These are phyloP conservation scores for Sporothrix pallida DNA, from an alignment of 2,329 filamentous ascomycete genomes.

Conservation along the genomic window DNA sequence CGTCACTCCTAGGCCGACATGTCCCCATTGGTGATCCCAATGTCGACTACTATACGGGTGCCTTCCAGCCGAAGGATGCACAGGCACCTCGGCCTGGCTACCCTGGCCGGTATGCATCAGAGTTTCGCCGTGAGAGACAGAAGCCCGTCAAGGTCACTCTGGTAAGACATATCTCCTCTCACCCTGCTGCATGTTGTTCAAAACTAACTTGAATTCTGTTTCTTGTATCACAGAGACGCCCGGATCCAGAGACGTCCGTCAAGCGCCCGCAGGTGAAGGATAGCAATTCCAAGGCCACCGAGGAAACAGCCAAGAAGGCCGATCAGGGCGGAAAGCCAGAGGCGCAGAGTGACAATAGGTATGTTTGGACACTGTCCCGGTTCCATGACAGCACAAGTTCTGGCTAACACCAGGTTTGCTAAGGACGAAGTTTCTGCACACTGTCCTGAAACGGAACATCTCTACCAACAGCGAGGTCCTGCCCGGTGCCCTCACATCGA, in stretches of 20 bases:
- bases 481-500: constrained; percentile 55
- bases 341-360: constrained; percentile 26
- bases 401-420: constrained; percentile 16
- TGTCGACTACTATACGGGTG: constrained; percentile 9
- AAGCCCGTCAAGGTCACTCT: constrained; percentile 37
- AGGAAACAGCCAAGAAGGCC: neutral
- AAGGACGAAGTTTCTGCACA: constrained; percentile 54
- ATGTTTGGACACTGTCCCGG: neutral
- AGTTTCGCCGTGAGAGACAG: constrained; percentile 18
- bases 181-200: neutral
- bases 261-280: neutral
- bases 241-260: constrained; percentile 1
- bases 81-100: neutral
- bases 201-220: neutral
- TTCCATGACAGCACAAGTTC: neutral
- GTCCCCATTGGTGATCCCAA: constrained; percentile 29
- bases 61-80: neutral
- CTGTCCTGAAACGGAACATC: constrained; percentile 57
- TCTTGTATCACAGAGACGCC: constrained; percentile 21
- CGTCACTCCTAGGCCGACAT: neutral
- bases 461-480: constrained; percentile 46
- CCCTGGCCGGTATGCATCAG: constrained; percentile 7
- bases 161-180: constrained; percentile 22
- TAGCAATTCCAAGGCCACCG: constrained; percentile 13
- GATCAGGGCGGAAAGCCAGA: neutral